Conservation (phyloP, 2,329 filamentous ascomycete species). For the Macrophomina tecta region DNA sequence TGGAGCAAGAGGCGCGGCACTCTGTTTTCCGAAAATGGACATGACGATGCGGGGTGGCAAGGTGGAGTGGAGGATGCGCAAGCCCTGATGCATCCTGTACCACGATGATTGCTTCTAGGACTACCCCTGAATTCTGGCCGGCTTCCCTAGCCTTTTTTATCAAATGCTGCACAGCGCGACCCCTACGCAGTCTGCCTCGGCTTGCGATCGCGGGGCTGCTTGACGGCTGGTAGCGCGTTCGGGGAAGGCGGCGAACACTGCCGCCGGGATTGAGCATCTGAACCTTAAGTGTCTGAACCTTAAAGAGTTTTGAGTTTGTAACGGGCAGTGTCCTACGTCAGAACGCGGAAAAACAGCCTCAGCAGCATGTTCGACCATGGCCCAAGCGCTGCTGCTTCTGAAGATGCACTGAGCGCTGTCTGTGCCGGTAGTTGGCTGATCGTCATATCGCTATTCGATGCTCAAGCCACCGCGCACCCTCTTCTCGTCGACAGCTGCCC, state of each 20-base stretch:
- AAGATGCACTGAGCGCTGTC: slow-evolving; percentile 12
- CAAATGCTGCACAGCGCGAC: background rate
- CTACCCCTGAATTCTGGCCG: background rate
- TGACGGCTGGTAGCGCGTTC: background rate
- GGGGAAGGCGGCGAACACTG: background rate
- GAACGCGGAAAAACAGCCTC: slow-evolving; percentile 5
- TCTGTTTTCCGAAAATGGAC: background rate
- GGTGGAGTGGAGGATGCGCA: slow-evolving; percentile 11
- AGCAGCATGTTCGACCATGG: background rate
- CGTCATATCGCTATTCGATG: slow-evolving; percentile 11
- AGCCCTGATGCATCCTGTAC: slow-evolving; percentile 15
- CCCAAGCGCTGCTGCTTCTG: background rate
- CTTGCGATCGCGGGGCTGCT: background rate
- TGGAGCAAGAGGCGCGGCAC: background rate
- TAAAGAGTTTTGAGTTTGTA: slow-evolving; percentile 15
- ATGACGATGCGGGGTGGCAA: slow-evolving; percentile 18
- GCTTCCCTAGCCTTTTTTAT: background rate
- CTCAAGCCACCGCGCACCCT: slow-evolving; percentile 13
- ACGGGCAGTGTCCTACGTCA: background rate
- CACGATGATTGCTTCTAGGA: slow-evolving; percentile 19
- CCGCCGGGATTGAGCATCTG: background rate
- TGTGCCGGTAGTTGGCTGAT: slow-evolving; percentile 21
- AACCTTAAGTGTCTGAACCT: slow-evolving; percentile 6
- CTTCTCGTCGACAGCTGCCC: background rate
- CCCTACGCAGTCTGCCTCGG: background rate